Conservation (phyloP, 2,329 filamentous ascomycete species). For the Diaporthe eres region DNA sequence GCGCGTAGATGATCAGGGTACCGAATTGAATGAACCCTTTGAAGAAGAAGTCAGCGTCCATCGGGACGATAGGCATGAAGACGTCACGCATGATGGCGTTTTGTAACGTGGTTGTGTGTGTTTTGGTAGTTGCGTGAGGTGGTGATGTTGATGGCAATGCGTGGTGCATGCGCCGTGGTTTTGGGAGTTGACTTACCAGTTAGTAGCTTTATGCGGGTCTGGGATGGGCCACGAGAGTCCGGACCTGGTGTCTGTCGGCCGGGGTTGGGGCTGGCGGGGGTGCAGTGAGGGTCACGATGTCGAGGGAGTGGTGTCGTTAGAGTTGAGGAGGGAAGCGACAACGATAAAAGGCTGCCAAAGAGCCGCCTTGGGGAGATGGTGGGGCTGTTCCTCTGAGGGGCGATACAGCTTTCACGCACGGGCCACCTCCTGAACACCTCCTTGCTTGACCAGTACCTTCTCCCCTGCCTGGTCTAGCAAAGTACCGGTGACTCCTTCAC, state of each 20-base stretch:
- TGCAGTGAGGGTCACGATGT: not conserved
- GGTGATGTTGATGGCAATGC: not conserved
- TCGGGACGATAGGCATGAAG: not conserved
- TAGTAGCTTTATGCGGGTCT: not conserved
- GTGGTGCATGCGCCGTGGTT: not conserved
- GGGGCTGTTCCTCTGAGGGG: constrained; percentile 39
- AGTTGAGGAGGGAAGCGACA: not conserved
- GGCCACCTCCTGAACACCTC: constrained; percentile 6
- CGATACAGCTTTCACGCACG: constrained; percentile 22
- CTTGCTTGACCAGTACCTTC: not conserved
- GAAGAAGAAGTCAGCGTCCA: not conserved
- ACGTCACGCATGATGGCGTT: not conserved
- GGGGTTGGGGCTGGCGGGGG: not conserved
- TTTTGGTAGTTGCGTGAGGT: not conserved
- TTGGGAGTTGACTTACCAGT: constrained; percentile 3
- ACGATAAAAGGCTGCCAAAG: constrained; percentile 34
- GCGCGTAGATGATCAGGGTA: not conserved
- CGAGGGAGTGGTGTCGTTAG: constrained; percentile 30
- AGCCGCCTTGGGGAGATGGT: constrained; percentile 38
- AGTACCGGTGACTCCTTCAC: not conserved
- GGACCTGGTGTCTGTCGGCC: not conserved
- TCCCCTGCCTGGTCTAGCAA: not conserved
- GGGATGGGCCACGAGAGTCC: not conserved
- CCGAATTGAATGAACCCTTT: not conserved
- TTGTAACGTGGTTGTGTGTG: no score